A percentile compares a stretch with the other conserved stretches of the same genome.
These are phyloP conservation scores for Vitis riparia DNA, from an alignment of 164 flowering plant genomes.

Conservation along the genomic window DNA sequence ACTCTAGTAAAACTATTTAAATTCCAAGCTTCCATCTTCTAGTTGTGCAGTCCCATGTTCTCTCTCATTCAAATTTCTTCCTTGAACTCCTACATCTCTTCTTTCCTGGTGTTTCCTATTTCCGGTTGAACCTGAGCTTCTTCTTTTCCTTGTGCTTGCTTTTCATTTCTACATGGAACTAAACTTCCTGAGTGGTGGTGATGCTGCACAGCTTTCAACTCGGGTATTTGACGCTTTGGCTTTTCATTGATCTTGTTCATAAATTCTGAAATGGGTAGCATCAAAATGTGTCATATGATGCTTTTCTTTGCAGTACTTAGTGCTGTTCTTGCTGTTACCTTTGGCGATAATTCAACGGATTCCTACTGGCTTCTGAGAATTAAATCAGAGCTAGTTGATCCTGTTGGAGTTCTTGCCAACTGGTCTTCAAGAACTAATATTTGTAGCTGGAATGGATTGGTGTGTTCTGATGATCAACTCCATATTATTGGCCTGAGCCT, in stretches of 20 bases:
- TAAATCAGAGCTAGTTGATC: slow-evolving; percentile 62
- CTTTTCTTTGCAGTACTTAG: slow-evolving; percentile 39
- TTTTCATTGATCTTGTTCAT: slow-evolving; percentile 9
- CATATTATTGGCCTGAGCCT: slow-evolving; percentile 62
- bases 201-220: slow-evolving; percentile 3
- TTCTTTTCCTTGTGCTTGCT: slow-evolving; percentile 11
- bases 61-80: slow-evolving; percentile 15
- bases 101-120: neutral
- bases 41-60: slow-evolving; percentile 7
- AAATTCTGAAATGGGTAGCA: slow-evolving; percentile 37
- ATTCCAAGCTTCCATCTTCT: slow-evolving; percentile 26
- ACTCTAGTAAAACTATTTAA: slow-evolving; percentile 37
- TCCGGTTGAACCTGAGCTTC: neutral
- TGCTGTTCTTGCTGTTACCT: slow-evolving; percentile 23
- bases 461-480: slow-evolving; percentile 56
- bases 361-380: slow-evolving; percentile 65
- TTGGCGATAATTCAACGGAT: slow-evolving; percentile 38
- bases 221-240: slow-evolving; percentile 9
- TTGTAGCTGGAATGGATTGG: slow-evolving; percentile 76
- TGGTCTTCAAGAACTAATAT: slow-evolving; percentile 57
- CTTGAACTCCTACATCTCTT: slow-evolving; percentile 3
- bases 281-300: slow-evolving; percentile 26
- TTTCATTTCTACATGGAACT: slow-evolving; percentile 11
- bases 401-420: slow-evolving; percentile 48
- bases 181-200: neutral